A percentile compares a stretch with the other conserved stretches of the same genome.
Evolutionary conservation across 768 basidiomycete genomes (phyloP).

Genomic region (Auriscalpium orientale): DNA sequence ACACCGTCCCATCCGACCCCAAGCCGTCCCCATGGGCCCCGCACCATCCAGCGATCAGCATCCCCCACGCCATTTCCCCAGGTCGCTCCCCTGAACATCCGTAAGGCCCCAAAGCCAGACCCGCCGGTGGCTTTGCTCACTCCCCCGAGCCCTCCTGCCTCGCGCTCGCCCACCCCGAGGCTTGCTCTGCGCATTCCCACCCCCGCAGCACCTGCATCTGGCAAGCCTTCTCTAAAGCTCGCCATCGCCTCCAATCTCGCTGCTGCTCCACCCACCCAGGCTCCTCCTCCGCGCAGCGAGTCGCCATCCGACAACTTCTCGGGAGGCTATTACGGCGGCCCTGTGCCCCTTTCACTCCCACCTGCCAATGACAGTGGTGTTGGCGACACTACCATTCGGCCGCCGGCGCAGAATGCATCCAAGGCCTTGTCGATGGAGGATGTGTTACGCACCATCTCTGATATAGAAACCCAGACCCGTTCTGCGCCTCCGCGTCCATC

Average conservation of each 20-base stretch:
- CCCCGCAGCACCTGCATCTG: constrained; percentile 6
- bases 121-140: constrained; percentile 1
- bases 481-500: constrained; percentile 26
- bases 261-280: background rate
- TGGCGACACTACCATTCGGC: constrained; percentile 36
- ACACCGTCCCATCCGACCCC: constrained; percentile 19
- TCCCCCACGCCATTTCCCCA: constrained; percentile 32
- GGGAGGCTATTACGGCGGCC: constrained; percentile 17
- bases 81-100: constrained; percentile 33
- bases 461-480: constrained; percentile 26
- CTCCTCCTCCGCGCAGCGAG: background rate
- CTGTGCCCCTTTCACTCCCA: constrained; percentile 9
- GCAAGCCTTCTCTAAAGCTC: constrained; percentile 16
- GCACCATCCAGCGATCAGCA: constrained; percentile 33
- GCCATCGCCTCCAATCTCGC: constrained; percentile 1
- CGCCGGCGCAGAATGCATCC: constrained; percentile 15
- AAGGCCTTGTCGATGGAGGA: constrained; percentile 17
- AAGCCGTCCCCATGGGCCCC: constrained; percentile 45
- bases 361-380: constrained; percentile 25
- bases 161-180: constrained; percentile 20
- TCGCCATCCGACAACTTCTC: constrained; percentile 2
- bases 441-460: constrained; percentile 16
- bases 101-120: constrained; percentile 24
- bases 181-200: constrained; percentile 27
- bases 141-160: constrained; percentile 13